Evolutionary conservation across 805 yeast species (phyloP).

Genomic region (Candida railenensis): DNA sequence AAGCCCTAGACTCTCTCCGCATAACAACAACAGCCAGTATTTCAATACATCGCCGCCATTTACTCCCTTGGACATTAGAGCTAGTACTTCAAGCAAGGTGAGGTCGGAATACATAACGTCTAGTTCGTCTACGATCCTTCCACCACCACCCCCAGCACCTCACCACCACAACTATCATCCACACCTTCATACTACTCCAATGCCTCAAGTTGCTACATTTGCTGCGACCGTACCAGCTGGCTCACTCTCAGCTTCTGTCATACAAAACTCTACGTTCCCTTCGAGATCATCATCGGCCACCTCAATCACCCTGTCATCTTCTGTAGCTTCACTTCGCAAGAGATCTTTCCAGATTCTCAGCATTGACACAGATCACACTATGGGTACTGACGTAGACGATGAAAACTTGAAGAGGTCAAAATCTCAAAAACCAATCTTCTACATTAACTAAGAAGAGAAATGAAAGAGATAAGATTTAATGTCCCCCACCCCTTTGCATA

Average conservation of each 20-base stretch:
- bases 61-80: constrained; percentile 4
- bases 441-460: constrained; percentile 9
- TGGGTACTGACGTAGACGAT: background rate
- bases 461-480: background rate
- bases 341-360: constrained; percentile 13
- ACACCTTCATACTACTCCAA: background rate
- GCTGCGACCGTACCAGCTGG: background rate
- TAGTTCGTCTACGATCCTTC: background rate
- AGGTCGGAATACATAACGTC: background rate
- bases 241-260: background rate
- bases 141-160: background rate
- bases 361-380: background rate
- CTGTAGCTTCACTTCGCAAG: constrained; percentile 11
- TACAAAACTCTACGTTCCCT: background rate
- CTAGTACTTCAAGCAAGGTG: background rate
- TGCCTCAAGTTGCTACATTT: background rate
- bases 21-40: background rate
- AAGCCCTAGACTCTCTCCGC: constrained; percentile 5
- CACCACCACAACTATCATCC: background rate
- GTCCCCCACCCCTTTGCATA: background rate
- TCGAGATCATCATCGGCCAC: background rate
- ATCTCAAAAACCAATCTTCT: constrained; percentile 19
- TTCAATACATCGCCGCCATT: constrained; percentile 5
- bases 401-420: constrained; percentile 25
- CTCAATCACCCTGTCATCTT: constrained; percentile 4